Percentiles rank a stretch among this genome's conserved stretches.
Conservation (phyloP, 164 flowering plant species). For the Vitis riparia region DNA sequence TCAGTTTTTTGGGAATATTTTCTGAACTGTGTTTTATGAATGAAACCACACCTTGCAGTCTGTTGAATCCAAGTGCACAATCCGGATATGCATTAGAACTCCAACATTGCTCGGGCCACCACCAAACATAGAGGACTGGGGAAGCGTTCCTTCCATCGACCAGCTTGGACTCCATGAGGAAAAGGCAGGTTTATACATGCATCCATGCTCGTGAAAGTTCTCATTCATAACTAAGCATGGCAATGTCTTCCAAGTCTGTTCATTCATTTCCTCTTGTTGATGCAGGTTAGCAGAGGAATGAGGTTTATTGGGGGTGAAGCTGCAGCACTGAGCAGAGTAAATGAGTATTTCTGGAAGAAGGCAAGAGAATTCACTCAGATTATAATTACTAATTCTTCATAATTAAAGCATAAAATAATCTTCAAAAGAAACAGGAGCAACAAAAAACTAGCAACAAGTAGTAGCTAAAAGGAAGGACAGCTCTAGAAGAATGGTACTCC, state of each 20-base stretch:
- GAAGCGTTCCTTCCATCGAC: slow-evolving; percentile 58
- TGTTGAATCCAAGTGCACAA: slow-evolving; percentile 66
- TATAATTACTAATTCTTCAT: neutral
- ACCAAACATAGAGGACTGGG: slow-evolving; percentile 74
- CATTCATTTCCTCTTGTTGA: slow-evolving; percentile 2
- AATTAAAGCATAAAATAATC: neutral
- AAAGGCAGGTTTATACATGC: slow-evolving; percentile 48
- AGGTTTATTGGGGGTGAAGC: slow-evolving; percentile 81
- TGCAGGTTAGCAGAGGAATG: slow-evolving; percentile 72
- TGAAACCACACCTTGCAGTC: slow-evolving; percentile 44
- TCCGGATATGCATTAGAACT: slow-evolving; percentile 61
- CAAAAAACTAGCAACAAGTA: too few species aligned
- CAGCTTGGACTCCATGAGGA: slow-evolving; percentile 52
- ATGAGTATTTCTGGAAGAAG: slow-evolving; percentile 94
- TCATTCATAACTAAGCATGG: too few species aligned
- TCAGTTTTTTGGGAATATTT: too few species aligned
- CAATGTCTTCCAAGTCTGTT: neutral
- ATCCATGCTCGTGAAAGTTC: neutral
- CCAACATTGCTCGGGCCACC: slow-evolving; percentile 72
- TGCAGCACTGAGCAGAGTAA: slow-evolving; percentile 75
- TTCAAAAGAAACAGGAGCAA: too few species aligned
- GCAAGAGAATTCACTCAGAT: slow-evolving; percentile 25
- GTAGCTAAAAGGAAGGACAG: too few species aligned
- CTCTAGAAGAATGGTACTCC: too few species aligned
- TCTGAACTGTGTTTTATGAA: slow-evolving; percentile 2